Percentiles rank a stretch among this genome's conserved stretches.
These are phyloP conservation scores for Priceomyces haplophilus DNA, from an alignment of 805 yeast species.

Conservation along the genomic window DNA sequence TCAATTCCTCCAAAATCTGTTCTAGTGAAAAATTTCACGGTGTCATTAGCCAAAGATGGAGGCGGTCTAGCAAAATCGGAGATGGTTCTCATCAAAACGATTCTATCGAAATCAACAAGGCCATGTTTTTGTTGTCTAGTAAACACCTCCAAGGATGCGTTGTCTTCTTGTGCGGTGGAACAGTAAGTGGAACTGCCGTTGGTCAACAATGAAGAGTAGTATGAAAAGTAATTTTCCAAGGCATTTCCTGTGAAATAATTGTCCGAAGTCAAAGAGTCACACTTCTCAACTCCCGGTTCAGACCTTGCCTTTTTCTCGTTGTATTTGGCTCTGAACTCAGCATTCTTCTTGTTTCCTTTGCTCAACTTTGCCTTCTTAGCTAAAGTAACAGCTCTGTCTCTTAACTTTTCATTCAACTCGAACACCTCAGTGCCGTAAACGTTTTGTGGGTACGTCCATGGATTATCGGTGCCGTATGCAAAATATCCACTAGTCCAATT, in stretches of 20 bases:
- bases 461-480: constrained; percentile 50
- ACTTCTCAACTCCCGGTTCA: constrained; percentile 46
- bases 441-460: constrained; percentile 49
- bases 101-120: constrained; percentile 54
- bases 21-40: constrained; percentile 50
- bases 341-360: constrained; percentile 46
- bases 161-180: constrained; percentile 65
- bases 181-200: constrained; percentile 60
- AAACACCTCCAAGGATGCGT: constrained; percentile 60
- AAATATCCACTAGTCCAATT: constrained; percentile 63
- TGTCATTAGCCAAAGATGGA: constrained; percentile 37
- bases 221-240: constrained; percentile 49
- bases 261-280: constrained; percentile 63
- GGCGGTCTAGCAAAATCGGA: constrained; percentile 60
- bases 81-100: constrained; percentile 59
- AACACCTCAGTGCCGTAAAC: constrained; percentile 66
- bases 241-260: constrained; percentile 55
- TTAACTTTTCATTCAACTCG: constrained; percentile 55
- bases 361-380: constrained; percentile 44
- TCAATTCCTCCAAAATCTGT: constrained; percentile 50
- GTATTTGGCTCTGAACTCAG: constrained; percentile 47
- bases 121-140: constrained; percentile 53
- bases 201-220: constrained; percentile 48
- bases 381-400: constrained; percentile 55
- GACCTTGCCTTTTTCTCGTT: constrained; percentile 48